Evolutionary conservation across 768 basidiomycete species (phyloP), one percentile per base, ranked within the genome.

Genomic region (Podaxis carcinomalis): DNA sequence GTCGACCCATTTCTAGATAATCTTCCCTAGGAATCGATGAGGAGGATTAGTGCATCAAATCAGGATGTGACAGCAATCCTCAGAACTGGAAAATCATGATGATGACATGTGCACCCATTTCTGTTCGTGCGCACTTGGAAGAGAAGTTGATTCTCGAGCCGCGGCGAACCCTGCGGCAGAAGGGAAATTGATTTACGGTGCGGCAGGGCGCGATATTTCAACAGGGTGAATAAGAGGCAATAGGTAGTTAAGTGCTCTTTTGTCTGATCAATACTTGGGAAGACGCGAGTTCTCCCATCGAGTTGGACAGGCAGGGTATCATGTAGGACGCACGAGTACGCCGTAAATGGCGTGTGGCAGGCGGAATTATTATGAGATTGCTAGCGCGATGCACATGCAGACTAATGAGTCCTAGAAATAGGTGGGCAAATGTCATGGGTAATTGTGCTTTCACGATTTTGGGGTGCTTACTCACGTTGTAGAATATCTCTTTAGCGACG

Each of bases 401-500:
- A 80, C 79, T 64, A 82, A 66, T 50, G 78, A 88, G 69, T 92
- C 91, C 92, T 93, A 73, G 44, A 62, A 55, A 63, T 63, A 65
- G 44, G 44, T 10, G 6, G 19, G 53, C 39, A 58, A 53, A 67
- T 57, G 59, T 53, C 21, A 58, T 63, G 62, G 54, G 64, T 55
- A 51, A 50, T 10, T 23, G 40, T 44, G 51, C 35, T 53, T 50
- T 63, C 55, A 52, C 57, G 42, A 56, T 57, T 39, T 55, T 44
- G 42, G 57, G 46, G 51, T 54, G 46, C 57, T 63, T 62, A 27
- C 89, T 64, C 74, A 92, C 92, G 69, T 91, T 94, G 51, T 80
- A 79, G 74, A 82, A 92, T 69, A 93, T 78, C 73, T 93, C 92
- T 72, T 91, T 86, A 44, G 86, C 81, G 61, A 92, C 85, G 54